Percentiles rank a stretch among this genome's conserved stretches.
Evolutionary conservation across 768 basidiomycete genomes (phyloP).

Genomic region (Leccinum aurantiacum): DNA sequence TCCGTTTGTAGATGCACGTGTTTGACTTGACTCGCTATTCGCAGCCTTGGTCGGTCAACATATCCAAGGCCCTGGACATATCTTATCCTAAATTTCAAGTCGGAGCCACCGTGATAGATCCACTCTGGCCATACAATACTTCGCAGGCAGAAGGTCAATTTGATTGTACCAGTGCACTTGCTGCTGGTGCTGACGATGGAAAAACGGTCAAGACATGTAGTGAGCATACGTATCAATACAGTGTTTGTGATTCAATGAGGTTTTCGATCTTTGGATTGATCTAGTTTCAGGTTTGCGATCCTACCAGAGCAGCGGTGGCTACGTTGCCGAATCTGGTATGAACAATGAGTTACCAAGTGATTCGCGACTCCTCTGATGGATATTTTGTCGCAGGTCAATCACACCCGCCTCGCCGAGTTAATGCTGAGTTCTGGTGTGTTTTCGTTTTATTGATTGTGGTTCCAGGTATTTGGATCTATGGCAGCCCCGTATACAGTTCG

Average conservation of each 20-base stretch:
- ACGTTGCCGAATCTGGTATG: neutral
- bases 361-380: neutral
- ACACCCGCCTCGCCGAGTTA: conserved; percentile 49
- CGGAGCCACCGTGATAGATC: conserved; percentile 50
- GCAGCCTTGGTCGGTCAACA: conserved; percentile 51
- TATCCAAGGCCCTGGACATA: conserved; percentile 40
- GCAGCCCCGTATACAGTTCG: conserved; percentile 52
- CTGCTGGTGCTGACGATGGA: conserved; percentile 43
- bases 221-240: conserved; percentile 57
- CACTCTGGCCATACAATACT: conserved; percentile 49
- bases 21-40: neutral
- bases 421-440: conserved; percentile 7
- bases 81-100: conserved; percentile 45
- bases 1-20: neutral
- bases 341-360: neutral
- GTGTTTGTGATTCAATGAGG: conserved; percentile 32
- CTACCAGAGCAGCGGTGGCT: neutral
- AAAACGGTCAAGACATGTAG: conserved; percentile 48
- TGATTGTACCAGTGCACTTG: conserved; percentile 51
- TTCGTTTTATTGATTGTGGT: neutral
- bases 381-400: conserved; percentile 42
- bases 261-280: neutral
- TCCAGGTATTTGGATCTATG: conserved; percentile 53
- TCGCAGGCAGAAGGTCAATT: conserved; percentile 37
- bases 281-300: neutral